Conservation (phyloP, 1,284 basidiomycete genomes). For the Sporisorium exsertum region DNA sequence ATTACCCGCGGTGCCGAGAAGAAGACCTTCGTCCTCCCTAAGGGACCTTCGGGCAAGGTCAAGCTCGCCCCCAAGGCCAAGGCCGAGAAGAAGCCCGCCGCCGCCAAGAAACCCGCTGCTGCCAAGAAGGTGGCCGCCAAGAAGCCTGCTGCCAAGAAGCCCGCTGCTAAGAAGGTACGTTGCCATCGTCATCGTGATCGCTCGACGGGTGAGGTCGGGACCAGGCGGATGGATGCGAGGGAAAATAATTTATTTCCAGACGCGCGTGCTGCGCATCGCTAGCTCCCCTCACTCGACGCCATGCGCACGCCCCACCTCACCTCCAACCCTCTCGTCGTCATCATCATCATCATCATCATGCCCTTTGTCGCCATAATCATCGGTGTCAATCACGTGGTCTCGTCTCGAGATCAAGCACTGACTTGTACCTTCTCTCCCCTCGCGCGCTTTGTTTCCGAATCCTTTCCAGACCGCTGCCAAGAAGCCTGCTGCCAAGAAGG, state of each 20-base stretch:
- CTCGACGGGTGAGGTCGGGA: not conserved
- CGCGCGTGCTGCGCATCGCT: conserved; percentile 21
- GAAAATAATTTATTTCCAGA: conserved; percentile 27
- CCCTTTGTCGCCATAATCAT: conserved; percentile 1
- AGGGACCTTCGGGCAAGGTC: conserved; percentile 82
- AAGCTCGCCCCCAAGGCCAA: conserved; percentile 76
- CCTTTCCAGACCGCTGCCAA: conserved; percentile 38
- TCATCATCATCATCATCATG: conserved; percentile 4
- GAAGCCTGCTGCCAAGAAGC: conserved; percentile 59
- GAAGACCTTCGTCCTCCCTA: conserved; percentile 83
- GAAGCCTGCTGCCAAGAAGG: conserved; percentile 59
- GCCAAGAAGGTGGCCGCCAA: conserved; percentile 72
- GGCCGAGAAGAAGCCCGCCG: conserved; percentile 73
- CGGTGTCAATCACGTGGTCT: too few species aligned
- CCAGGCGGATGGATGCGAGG: conserved; percentile 16
- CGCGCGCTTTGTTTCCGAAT: not conserved
- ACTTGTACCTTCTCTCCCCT: not conserved
- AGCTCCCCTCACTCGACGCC: not conserved
- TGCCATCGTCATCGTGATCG: conserved; percentile 6
- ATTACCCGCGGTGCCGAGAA: conserved; percentile 84
- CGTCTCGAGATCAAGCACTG: not conserved
- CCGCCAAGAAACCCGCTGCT: conserved; percentile 67
- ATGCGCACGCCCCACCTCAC: conserved; percentile 12
- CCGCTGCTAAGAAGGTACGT: conserved; percentile 61
- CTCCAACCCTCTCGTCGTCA: conserved; percentile 1